Evolutionary conservation across 345 rosid species (phyloP), one percentile per base, ranked within the genome.

Genomic region (Murraya paniculata): DNA sequence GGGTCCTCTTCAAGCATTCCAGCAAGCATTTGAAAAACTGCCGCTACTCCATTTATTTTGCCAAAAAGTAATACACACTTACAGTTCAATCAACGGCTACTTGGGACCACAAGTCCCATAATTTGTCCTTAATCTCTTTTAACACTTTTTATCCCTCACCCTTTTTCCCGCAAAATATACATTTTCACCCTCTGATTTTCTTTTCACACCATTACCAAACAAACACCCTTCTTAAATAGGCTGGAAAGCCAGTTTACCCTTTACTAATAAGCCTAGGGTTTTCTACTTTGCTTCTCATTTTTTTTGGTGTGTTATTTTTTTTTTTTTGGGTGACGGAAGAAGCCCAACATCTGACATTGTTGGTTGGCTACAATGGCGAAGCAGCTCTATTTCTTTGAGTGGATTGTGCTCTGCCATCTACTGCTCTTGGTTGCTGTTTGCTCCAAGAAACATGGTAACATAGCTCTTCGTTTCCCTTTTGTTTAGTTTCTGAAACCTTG

Each of bases 361-460:
- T 27, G 77, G 27, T 45, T 27, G 74, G 67, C 74, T 76, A 24
- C 39, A 57, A 74, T 64, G 83, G 31, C 27, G 77, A 80, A 72
- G 76, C 78, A 73, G 79, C 80, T 75, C 62, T 68, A 68, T 75
- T 68, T 71, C 75, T 78, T 31, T 45, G 64, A 24, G 72, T 87
- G 86, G 84, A 77, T 79, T 55, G 71, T 77, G 25, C 79, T 88
- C 27, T 78, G 31, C 73, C 78, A 68, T 78, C 86, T 88, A 25
- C 84, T 84, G 53, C 84, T 87, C 53, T 39, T 88, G 30, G 76
- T 83, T 74, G 73, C 68, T 69, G 94, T 87, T 85, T 78, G 61
- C 88, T 89, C 91, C 89, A 86, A 85, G 36, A 69, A 77, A 56
- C 87, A 86, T 64, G 94, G 95, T 94, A 87, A 77, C 36, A 70